These are phyloP conservation scores for Aspergillus felis DNA, from an alignment of 2,329 filamentous ascomycete genomes.

Conservation along the genomic window DNA sequence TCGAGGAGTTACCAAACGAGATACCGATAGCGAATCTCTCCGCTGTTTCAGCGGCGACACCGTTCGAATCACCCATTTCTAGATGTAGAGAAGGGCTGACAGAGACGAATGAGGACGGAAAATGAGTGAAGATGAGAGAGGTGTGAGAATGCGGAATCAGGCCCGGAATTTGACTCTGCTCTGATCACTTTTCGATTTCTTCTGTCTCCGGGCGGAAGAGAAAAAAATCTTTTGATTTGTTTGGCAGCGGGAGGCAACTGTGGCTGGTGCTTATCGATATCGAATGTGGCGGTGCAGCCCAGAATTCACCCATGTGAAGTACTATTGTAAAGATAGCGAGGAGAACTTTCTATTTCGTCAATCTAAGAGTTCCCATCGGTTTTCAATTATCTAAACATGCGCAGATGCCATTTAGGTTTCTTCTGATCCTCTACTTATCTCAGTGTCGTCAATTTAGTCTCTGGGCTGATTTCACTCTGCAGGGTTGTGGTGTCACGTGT, in stretches of 20 bases:
- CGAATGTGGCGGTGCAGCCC: slow-evolving; percentile 26
- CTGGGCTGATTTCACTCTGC: not conserved
- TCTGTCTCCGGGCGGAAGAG: slow-evolving; percentile 12
- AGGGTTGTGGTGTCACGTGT: slow-evolving; percentile 19
- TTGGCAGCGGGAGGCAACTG: slow-evolving; percentile 22
- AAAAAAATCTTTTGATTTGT: slow-evolving; percentile 35
- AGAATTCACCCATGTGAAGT: not conserved
- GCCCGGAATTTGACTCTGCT: slow-evolving; percentile 1
- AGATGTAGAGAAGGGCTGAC: slow-evolving; percentile 9
- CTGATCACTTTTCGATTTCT: slow-evolving; percentile 8
- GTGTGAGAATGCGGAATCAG: slow-evolving; percentile 4
- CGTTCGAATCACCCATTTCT: slow-evolving; percentile 50
- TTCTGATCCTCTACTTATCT: not conserved
- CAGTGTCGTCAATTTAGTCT: not conserved
- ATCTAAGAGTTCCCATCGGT: not conserved
- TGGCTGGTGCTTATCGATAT: slow-evolving; percentile 37
- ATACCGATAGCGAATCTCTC: slow-evolving; percentile 80
- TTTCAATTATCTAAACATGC: not conserved
- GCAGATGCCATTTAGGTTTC: not conserved
- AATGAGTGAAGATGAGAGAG: slow-evolving; percentile 18
- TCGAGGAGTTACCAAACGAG: slow-evolving; percentile 97
- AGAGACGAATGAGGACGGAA: slow-evolving; percentile 14
- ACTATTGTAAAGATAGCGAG: not conserved
- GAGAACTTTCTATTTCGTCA: no score
- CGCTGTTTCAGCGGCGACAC: slow-evolving; percentile 39